phyloP scores from a whole-genome alignment of 2,329 filamentous ascomycete genomes.

The Xylaria digitata region DNA sequence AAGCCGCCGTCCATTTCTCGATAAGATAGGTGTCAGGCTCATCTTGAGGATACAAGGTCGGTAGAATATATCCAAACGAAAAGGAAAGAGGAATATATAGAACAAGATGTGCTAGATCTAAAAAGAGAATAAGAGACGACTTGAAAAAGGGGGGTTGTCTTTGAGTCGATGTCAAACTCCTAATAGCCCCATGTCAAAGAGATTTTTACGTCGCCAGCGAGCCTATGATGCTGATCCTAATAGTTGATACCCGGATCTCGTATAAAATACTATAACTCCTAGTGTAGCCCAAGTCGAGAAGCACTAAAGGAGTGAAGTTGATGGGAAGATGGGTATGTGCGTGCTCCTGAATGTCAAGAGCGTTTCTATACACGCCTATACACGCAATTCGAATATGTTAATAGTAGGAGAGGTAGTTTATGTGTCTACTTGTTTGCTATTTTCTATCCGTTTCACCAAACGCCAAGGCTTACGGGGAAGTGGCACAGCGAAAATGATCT shows the following conservation, averaged over 20 bases:
- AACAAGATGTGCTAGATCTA: background rate
- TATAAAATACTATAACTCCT: background rate
- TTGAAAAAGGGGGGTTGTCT: background rate
- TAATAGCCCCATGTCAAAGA: conserved; percentile 6
- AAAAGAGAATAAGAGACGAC: conserved; percentile 9
- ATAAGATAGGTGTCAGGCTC: conserved; percentile 1
- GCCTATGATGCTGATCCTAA: conserved; percentile 23
- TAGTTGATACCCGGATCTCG: conserved; percentile 12
- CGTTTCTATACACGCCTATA: background rate
- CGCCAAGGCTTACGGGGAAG: conserved; percentile 16
- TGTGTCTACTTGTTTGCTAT: background rate
- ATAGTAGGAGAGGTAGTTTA: background rate
- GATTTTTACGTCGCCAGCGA: conserved; percentile 12
- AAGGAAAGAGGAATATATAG: background rate
- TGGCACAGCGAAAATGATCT: conserved; percentile 16
- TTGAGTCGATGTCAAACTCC: conserved; percentile 14
- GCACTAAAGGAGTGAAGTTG: conserved; percentile 1
- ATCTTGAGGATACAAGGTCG: background rate
- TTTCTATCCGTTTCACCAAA: conserved; percentile 18
- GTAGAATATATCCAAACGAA: conserved; percentile 10
- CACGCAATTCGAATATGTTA: background rate
- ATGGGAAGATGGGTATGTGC: background rate
- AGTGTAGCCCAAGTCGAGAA: conserved; percentile 9
- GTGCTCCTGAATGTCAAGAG: background rate
- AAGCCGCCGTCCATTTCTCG: conserved; percentile 19